Percentiles rank a stretch among this genome's conserved stretches.
These are phyloP conservation scores for Hanseniaspora guilliermondii DNA, from an alignment of 805 yeast species.

Conservation along the genomic window DNA sequence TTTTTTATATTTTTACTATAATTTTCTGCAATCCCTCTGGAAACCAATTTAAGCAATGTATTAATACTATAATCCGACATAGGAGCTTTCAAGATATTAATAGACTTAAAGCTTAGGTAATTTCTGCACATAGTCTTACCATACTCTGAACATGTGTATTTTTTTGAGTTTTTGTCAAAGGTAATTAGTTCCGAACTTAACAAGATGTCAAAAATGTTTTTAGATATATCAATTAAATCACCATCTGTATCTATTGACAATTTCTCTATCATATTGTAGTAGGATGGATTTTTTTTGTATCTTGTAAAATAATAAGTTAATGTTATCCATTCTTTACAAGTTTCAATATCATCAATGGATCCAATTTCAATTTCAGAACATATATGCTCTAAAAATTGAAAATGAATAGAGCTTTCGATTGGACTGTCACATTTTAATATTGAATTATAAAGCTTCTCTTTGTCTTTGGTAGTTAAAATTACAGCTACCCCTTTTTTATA, in stretches of 20 bases:
- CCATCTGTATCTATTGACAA: slow-evolving; percentile 16
- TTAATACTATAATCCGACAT: slow-evolving; percentile 14
- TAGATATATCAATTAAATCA: slow-evolving; percentile 29
- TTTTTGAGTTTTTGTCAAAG: slow-evolving; percentile 11
- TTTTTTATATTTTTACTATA: slow-evolving; percentile 30
- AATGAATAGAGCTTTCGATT: slow-evolving; percentile 37
- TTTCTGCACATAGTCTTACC: slow-evolving; percentile 41
- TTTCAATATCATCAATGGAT: slow-evolving; percentile 29
- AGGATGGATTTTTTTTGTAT: slow-evolving; percentile 30
- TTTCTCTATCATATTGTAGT: slow-evolving; percentile 29
- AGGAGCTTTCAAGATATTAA: slow-evolving; percentile 27
- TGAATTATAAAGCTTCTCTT: slow-evolving; percentile 31
- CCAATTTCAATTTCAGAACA: slow-evolving; percentile 35
- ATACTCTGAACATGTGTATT: slow-evolving; percentile 28
- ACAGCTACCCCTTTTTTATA: slow-evolving; percentile 39
- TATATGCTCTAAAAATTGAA: slow-evolving; percentile 31
- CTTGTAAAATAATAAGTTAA: slow-evolving; percentile 41
- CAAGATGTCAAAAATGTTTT: slow-evolving; percentile 27
- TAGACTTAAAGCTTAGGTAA: slow-evolving; percentile 35
- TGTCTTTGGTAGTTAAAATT: slow-evolving; percentile 33
- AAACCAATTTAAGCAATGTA: slow-evolving; percentile 24
- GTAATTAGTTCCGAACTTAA: slow-evolving; percentile 25
- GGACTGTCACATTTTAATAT: slow-evolving; percentile 33
- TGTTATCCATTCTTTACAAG: slow-evolving; percentile 36
- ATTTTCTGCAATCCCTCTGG: slow-evolving; percentile 32